Evolutionary conservation across 108 stramenopile genomes (phyloP).

Genomic region (Nannochloropsis granulata): DNA sequence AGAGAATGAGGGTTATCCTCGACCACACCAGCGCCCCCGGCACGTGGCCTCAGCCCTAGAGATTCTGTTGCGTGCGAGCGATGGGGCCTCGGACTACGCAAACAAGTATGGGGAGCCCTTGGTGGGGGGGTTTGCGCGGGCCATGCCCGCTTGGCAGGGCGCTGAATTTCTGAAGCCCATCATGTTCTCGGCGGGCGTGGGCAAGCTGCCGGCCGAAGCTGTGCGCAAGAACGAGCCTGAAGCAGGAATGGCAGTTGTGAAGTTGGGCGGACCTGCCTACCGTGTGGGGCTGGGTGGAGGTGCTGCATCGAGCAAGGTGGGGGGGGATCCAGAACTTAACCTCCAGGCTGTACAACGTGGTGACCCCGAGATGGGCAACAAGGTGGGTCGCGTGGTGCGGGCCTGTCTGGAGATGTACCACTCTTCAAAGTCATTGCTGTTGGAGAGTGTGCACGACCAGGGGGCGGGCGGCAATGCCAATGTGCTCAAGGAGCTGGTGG

Average conservation of each 20-base stretch:
- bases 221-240: not conserved
- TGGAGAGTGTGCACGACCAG: not conserved
- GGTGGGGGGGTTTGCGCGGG: not conserved
- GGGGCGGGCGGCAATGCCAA: constrained; percentile 1
- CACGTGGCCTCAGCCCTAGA: not conserved
- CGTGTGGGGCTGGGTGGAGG: not conserved
- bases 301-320: not conserved
- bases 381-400: not conserved
- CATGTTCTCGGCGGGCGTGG: not conserved
- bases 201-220: not conserved
- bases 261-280: not conserved
- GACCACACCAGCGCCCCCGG: not conserved
- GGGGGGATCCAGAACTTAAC: not conserved
- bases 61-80: not conserved
- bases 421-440: not conserved
- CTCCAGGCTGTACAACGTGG: not conserved
- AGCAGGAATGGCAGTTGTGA: not conserved
- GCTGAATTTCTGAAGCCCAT: not conserved
- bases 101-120: not conserved
- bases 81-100: not conserved
- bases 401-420: not conserved
- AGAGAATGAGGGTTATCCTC: not conserved
- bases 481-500: not conserved
- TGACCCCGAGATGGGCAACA: constrained; percentile 1
- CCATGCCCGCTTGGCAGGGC: not conserved